phyloP scores from a whole-genome alignment of 2,329 filamentous ascomycete species.

The Neopestalotiopsis rosae region DNA sequence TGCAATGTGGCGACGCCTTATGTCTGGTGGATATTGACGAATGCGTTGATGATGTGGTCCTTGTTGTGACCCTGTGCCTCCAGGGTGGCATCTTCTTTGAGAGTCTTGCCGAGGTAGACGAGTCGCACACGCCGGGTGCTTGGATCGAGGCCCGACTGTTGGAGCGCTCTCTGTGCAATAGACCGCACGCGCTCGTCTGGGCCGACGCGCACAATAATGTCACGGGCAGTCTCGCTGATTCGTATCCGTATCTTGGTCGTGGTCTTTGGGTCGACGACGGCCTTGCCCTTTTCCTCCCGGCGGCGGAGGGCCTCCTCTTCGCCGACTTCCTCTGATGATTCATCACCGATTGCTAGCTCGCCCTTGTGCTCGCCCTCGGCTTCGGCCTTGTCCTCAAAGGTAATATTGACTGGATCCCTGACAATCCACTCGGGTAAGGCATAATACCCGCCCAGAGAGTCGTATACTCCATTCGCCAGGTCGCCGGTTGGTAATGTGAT shows the following conservation, averaged over 20 bases:
- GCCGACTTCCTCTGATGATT: constrained; percentile 33
- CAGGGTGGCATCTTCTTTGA: constrained; percentile 72
- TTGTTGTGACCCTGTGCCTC: constrained; percentile 75
- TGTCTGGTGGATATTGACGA: constrained; percentile 62
- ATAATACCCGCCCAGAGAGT: constrained; percentile 73
- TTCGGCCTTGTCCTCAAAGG: constrained; percentile 29
- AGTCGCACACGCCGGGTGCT: constrained; percentile 67
- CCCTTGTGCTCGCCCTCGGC: constrained; percentile 33
- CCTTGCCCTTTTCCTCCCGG: constrained; percentile 66
- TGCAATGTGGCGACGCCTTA: background rate
- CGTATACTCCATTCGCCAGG: constrained; percentile 74
- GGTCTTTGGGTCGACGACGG: constrained; percentile 56
- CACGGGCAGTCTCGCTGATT: constrained; percentile 70
- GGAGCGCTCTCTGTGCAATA: constrained; percentile 66
- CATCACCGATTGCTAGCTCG: constrained; percentile 34
- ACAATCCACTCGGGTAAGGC: constrained; percentile 71
- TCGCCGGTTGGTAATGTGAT: constrained; percentile 77
- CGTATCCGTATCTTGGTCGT: constrained; percentile 64
- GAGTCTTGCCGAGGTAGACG: constrained; percentile 80
- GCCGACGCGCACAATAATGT: constrained; percentile 62
- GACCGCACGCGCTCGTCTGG: constrained; percentile 68
- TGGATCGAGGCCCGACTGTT: constrained; percentile 62
- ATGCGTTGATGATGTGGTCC: constrained; percentile 77
- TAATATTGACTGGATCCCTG: constrained; percentile 67
- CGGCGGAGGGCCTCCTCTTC: constrained; percentile 43